Evolutionary conservation across 441 rosid species (phyloP).

Genomic region (Euphorbia corollata): DNA sequence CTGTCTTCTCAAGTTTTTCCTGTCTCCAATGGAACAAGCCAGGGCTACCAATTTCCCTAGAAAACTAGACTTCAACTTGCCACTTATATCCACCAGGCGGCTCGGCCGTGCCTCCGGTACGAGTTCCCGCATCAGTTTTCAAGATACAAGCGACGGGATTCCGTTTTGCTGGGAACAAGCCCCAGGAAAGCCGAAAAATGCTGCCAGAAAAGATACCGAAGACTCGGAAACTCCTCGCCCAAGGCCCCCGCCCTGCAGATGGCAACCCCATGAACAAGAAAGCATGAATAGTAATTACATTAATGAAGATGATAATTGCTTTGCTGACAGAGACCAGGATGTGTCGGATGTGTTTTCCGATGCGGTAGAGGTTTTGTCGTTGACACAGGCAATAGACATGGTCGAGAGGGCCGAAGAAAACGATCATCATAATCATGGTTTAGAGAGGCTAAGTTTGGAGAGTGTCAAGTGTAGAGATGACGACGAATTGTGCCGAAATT

Average conservation of each 20-base stretch:
- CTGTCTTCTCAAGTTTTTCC: too few species aligned
- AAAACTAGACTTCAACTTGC: conserved; percentile 62
- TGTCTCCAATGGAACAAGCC: conserved; percentile 23
- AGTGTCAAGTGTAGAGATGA: conserved; percentile 23
- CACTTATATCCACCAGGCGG: conserved; percentile 61
- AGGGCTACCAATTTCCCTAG: conserved; percentile 33
- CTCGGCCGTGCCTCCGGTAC: conserved; percentile 20
- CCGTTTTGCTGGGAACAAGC: conserved; percentile 87
- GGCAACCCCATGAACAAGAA: conserved; percentile 22
- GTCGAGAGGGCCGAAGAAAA: conserved; percentile 49
- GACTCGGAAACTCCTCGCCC: conserved; percentile 53
- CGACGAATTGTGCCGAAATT: conserved; percentile 41
- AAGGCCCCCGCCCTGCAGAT: conserved; percentile 59
- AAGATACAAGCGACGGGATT: conserved; percentile 34
- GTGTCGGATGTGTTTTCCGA: conserved; percentile 27
- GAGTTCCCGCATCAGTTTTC: conserved; percentile 19
- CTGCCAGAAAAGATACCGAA: conserved; percentile 11
- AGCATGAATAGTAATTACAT: not conserved
- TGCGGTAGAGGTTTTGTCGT: conserved; percentile 50
- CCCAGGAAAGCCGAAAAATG: conserved; percentile 68
- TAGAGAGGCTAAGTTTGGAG: conserved; percentile 32
- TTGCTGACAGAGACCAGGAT: conserved; percentile 26
- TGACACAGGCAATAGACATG: conserved; percentile 79
- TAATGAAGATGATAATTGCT: conserved; percentile 23
- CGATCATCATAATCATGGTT: conserved; percentile 12